phyloP scores from a whole-genome alignment of 108 stramenopile species.

The Nannochloropsis oceanica region DNA sequence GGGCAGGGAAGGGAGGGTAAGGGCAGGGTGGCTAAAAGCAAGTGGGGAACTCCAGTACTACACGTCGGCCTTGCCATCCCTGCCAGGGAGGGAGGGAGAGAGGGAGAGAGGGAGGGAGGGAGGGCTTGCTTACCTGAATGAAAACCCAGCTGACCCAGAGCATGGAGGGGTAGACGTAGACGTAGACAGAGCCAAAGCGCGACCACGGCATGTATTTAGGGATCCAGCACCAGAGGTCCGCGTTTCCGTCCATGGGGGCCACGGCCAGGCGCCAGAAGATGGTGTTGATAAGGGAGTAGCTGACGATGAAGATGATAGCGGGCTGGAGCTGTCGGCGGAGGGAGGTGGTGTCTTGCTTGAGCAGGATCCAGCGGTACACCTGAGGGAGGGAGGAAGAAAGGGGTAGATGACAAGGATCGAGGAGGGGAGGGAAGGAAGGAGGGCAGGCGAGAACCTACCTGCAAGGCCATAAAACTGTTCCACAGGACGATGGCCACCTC shows the following conservation, averaged over 20 bases:
- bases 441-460: not conserved
- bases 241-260: not conserved
- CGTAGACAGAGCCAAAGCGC: not conserved
- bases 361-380: not conserved
- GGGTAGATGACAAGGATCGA: not conserved
- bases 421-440: not conserved
- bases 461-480: not conserved
- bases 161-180: not conserved
- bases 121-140: not conserved
- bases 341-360: not conserved
- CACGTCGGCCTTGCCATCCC: too few species aligned
- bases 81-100: not conserved
- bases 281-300: not conserved
- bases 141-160: not conserved
- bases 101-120: not conserved
- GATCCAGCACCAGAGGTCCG: not conserved
- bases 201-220: not conserved
- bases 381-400: not conserved
- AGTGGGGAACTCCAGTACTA: not conserved
- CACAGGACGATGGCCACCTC: not conserved
- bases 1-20: not conserved
- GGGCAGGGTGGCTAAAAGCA: not conserved
- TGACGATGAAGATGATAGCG: not conserved
- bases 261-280: not conserved
- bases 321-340: not conserved